A percentile compares a stretch with the other conserved stretches of the same genome.
These are phyloP conservation scores for Moniliophthora roreri DNA, from an alignment of 1,284 basidiomycete species.

Conservation along the genomic window DNA sequence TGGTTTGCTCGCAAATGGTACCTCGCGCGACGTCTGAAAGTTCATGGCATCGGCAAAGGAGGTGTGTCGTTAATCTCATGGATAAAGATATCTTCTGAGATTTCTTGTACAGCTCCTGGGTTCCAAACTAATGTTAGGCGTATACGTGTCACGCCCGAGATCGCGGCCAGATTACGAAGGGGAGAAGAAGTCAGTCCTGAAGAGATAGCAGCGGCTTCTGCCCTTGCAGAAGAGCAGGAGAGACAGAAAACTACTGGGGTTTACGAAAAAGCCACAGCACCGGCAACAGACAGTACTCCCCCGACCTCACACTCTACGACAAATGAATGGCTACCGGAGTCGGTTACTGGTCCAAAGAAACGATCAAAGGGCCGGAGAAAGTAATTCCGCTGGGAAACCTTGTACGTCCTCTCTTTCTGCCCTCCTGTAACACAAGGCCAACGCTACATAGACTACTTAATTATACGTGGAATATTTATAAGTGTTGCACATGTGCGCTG, in stretches of 20 bases:
- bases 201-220: constrained; percentile 45
- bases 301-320: constrained; percentile 21
- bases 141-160: constrained; percentile 45
- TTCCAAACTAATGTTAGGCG: constrained; percentile 49
- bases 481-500: neutral
- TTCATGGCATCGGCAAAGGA: constrained; percentile 52
- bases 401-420: neutral
- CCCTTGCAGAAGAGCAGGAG: constrained; percentile 36
- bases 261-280: neutral
- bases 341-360: constrained; percentile 39
- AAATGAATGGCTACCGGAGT: constrained; percentile 51
- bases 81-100: neutral
- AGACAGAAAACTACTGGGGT: constrained; percentile 11
- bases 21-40: constrained; percentile 37
- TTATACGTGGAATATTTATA: neutral
- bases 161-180: constrained; percentile 44
- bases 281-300: neutral
- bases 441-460: neutral
- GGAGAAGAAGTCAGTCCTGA: constrained; percentile 50
- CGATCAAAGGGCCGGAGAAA: constrained; percentile 39
- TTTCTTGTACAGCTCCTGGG: constrained; percentile 37
- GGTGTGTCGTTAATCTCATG: constrained; percentile 31
- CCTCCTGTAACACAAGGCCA: neutral
- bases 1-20: constrained; percentile 49
- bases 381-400: constrained; percentile 11